A percentile compares a stretch with the other conserved stretches of the same genome.
These are phyloP conservation scores for Pistacia atlantica DNA, from an alignment of 345 rosid species.

Conservation along the genomic window DNA sequence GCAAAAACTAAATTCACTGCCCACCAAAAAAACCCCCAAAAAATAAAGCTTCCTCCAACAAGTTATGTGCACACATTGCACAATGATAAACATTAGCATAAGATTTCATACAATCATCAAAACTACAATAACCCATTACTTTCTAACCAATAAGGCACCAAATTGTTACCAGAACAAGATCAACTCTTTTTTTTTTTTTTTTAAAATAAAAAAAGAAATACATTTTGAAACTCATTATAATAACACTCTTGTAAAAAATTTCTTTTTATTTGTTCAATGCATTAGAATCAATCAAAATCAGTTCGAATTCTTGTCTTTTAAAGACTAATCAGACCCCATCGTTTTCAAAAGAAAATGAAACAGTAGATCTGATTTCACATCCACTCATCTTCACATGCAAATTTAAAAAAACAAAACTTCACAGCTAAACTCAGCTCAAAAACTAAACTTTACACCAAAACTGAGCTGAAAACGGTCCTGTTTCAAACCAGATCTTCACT, in stretches of 20 bases:
- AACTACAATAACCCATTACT: background rate
- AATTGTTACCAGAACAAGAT: too few species aligned
- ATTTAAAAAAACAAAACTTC: constrained; percentile 1
- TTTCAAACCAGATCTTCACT: constrained; percentile 20
- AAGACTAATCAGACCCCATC: background rate
- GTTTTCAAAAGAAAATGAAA: background rate
- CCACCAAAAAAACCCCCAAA: background rate
- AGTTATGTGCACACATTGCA: background rate
- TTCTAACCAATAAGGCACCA: background rate
- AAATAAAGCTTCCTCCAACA: background rate
- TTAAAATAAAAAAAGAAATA: too few species aligned
- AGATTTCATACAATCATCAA: background rate
- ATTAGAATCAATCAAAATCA: background rate
- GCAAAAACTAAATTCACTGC: background rate
- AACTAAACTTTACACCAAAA: background rate
- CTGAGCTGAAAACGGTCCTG: background rate
- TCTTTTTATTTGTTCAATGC: background rate
- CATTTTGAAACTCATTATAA: background rate
- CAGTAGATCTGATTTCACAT: constrained; percentile 28
- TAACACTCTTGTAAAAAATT: too few species aligned
- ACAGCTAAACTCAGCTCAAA: background rate
- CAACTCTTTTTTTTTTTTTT: too few species aligned
- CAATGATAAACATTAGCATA: background rate
- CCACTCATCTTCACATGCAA: constrained; percentile 3
- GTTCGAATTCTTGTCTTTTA: background rate